A percentile compares a stretch with the other conserved stretches of the same genome.
phyloP scores from a whole-genome alignment of 805 yeast genomes.

The Priceomyces haplophilus region DNA sequence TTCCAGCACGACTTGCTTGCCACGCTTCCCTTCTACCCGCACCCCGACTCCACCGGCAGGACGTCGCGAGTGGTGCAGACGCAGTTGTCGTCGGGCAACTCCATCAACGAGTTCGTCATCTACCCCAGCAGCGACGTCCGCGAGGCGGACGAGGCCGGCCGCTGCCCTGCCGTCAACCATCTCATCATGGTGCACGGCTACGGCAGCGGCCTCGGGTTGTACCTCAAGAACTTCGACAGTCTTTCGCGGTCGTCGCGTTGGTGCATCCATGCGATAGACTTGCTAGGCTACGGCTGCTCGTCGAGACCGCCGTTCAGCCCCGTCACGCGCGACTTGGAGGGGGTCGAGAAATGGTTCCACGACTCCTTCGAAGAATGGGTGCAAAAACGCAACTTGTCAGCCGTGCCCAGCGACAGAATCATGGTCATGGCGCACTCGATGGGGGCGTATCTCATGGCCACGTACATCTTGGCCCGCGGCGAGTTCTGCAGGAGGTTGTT shows the following conservation, averaged over 20 bases:
- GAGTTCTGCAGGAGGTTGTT: conserved; percentile 61
- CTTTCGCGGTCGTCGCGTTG: conserved; percentile 41
- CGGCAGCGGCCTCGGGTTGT: conserved; percentile 45
- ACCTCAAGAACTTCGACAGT: conserved; percentile 36
- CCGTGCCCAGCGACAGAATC: conserved; percentile 36
- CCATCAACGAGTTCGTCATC: conserved; percentile 42
- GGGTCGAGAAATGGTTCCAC: conserved; percentile 62
- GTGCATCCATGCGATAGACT: conserved; percentile 81
- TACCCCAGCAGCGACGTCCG: conserved; percentile 24
- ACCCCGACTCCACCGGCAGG: conserved; percentile 26
- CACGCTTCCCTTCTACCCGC: conserved; percentile 46
- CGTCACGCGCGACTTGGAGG: conserved; percentile 38
- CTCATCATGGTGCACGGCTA: conserved; percentile 45
- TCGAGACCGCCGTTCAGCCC: conserved; percentile 68
- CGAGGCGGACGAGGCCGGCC: conserved; percentile 6
- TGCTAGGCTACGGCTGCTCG: conserved; percentile 88
- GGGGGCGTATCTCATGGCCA: conserved; percentile 81
- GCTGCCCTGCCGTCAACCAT: conserved; percentile 27
- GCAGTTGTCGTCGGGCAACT: conserved; percentile 19
- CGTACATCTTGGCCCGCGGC: conserved; percentile 55
- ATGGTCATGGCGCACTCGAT: conserved; percentile 81
- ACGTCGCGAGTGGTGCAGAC: conserved; percentile 32
- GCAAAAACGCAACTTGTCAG: conserved; percentile 37
- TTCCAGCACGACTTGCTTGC: conserved; percentile 48
- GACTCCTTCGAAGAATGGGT: conserved; percentile 69